Conservation (phyloP, 352 stramenopile species). For the Phytopythium mirpurense region DNA sequence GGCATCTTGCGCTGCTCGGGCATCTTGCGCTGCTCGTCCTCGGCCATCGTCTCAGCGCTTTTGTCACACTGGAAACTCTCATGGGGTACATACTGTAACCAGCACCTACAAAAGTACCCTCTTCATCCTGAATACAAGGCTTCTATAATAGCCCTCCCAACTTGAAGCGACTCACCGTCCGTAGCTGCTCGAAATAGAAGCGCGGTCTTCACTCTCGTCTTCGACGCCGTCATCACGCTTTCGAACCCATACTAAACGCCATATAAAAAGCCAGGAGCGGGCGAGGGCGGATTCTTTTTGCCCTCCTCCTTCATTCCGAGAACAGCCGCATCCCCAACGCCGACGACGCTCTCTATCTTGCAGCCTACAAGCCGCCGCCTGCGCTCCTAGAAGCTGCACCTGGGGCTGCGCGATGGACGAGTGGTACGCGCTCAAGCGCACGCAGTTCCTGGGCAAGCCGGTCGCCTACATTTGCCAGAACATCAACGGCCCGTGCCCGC, state of each 20-base stretch:
- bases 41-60: conserved; percentile 1
- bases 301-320: neutral
- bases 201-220: neutral
- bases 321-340: neutral
- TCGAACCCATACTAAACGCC: neutral
- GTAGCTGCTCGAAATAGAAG: conserved; percentile 4
- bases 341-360: neutral
- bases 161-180: too few species aligned
- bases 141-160: too few species aligned
- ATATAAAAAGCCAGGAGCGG: neutral
- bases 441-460: conserved; percentile 68
- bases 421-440: conserved; percentile 78
- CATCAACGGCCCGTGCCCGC: conserved; percentile 96
- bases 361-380: too few species aligned
- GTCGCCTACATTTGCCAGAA: conserved; percentile 95
- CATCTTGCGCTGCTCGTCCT: conserved; percentile 29
- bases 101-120: neutral
- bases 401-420: conserved; percentile 30
- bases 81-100: neutral
- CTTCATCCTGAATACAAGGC: neutral
- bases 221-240: neutral
- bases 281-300: neutral
- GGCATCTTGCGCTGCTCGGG: conserved; percentile 9
- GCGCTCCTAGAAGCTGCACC: neutral
- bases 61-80: neutral